phyloP scores from a whole-genome alignment of 495 filamentous ascomycete species.

The Apiosordaria backusii region DNA sequence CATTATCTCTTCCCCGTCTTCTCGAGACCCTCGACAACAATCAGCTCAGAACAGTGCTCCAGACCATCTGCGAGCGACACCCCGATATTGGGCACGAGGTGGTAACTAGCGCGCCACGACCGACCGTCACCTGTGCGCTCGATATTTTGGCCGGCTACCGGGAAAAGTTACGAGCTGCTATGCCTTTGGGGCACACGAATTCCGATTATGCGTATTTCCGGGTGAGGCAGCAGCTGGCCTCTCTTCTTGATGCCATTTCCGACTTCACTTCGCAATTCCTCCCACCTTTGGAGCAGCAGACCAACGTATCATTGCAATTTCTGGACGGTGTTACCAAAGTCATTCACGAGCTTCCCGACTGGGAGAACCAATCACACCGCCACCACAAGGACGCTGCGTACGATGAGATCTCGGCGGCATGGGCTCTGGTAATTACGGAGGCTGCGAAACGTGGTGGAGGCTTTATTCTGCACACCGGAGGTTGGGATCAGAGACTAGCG shows the following conservation, averaged over 20 bases:
- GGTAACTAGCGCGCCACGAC: conserved; percentile 77
- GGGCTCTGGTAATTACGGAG: conserved; percentile 88
- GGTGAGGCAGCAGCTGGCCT: conserved; percentile 73
- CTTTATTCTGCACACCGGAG: conserved; percentile 83
- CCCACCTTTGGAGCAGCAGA: conserved; percentile 81
- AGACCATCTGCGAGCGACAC: conserved; percentile 84
- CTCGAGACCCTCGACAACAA: conserved; percentile 86
- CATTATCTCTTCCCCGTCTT: conserved; percentile 75
- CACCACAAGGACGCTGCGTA: conserved; percentile 91
- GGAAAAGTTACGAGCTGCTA: conserved; percentile 67
- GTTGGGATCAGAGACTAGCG: conserved; percentile 84
- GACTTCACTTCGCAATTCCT: conserved; percentile 96
- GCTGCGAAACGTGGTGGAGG: conserved; percentile 88
- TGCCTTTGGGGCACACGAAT: conserved; percentile 78
- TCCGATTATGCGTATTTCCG: conserved; percentile 96
- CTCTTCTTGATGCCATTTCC: conserved; percentile 81
- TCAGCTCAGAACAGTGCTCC: conserved; percentile 76
- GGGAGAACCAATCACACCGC: conserved; percentile 79
- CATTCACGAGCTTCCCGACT: conserved; percentile 82
- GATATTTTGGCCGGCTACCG: conserved; percentile 80
- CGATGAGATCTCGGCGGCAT: conserved; percentile 90
- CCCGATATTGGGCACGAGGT: conserved; percentile 78
- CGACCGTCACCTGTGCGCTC: conserved; percentile 74
- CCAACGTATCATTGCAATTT: conserved; percentile 73
- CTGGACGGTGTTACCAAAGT: conserved; percentile 86